phyloP scores from a whole-genome alignment of 371 early-diverging fungal species.

The Rhizopus arrhizus region DNA sequence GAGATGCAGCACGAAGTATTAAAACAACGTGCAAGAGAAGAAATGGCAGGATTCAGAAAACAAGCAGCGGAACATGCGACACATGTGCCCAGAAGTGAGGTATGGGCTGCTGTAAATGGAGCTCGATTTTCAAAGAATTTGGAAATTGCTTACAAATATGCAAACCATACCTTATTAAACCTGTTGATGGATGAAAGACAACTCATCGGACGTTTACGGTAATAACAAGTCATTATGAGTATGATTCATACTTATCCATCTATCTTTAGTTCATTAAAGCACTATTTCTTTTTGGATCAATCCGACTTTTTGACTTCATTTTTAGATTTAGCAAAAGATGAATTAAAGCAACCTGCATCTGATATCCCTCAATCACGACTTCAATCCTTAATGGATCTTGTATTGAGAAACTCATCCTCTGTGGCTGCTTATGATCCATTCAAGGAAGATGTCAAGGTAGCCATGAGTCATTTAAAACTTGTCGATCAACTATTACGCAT shows the following conservation, averaged over 20 bases:
- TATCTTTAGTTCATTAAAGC: conserved; percentile 80
- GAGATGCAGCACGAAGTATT: conserved; percentile 39
- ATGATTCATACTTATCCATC: neutral
- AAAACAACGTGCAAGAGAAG: conserved; percentile 4
- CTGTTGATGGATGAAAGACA: conserved; percentile 71
- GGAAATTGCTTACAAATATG: conserved; percentile 74
- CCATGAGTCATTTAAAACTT: conserved; percentile 62
- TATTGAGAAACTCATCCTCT: conserved; percentile 84
- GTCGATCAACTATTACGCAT: conserved; percentile 75
- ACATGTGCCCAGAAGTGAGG: conserved; percentile 46
- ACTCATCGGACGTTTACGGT: conserved; percentile 76
- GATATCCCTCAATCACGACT: conserved; percentile 75
- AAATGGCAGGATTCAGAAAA: neutral
- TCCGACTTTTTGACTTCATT: conserved; percentile 94
- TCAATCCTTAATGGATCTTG: conserved; percentile 85
- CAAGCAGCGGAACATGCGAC: neutral
- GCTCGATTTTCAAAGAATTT: conserved; percentile 72
- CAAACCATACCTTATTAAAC: conserved; percentile 74
- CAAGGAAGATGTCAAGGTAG: conserved; percentile 83
- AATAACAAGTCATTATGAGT: conserved; percentile 3
- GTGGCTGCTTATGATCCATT: conserved; percentile 79
- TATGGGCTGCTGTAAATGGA: conserved; percentile 60
- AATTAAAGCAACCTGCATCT: conserved; percentile 67
- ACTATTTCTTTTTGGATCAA: conserved; percentile 89
- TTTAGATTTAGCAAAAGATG: conserved; percentile 80